Evolutionary conservation across 805 yeast species (phyloP).

Genomic region (Kockiozyma suomiensis): DNA sequence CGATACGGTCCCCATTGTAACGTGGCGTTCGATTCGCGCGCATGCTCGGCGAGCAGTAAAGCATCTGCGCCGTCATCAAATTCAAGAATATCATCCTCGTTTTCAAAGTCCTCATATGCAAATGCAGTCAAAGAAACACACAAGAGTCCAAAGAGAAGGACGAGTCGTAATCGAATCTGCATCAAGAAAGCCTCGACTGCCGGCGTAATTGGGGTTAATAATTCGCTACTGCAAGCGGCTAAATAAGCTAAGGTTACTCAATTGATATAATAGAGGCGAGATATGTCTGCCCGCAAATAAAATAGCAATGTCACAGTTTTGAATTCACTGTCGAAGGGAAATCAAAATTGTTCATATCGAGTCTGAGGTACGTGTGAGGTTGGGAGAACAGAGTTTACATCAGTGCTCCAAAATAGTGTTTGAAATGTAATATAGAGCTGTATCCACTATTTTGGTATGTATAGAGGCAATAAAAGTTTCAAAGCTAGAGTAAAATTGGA

Average conservation of each 20-base stretch:
- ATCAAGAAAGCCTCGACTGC: background rate
- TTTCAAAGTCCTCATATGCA: conserved; percentile 7
- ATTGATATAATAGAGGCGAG: no score
- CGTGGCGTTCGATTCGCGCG: conserved; percentile 51
- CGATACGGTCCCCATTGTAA: conserved; percentile 92
- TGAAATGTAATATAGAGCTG: no score
- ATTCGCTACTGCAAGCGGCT: background rate
- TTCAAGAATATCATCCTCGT: conserved; percentile 7
- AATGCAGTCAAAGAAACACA: background rate
- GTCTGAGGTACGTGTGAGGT: no score
- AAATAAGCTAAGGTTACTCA: background rate
- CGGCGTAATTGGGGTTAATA: background rate
- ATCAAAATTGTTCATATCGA: no score
- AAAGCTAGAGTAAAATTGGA: no score
- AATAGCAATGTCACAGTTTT: background rate
- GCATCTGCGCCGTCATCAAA: background rate
- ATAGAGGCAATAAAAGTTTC: no score
- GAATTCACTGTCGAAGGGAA: background rate
- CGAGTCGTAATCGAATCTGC: background rate
- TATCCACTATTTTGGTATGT: no score
- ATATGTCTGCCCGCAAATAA: background rate
- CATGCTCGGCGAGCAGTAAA: conserved; percentile 37
- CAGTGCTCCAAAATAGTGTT: no score
- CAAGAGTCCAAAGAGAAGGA: conserved; percentile 4
- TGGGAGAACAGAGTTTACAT: no score